Evolutionary conservation across 2,329 filamentous ascomycete species (phyloP), one percentile per base, ranked within the genome.

Genomic region (Ilyonectria destructans): DNA sequence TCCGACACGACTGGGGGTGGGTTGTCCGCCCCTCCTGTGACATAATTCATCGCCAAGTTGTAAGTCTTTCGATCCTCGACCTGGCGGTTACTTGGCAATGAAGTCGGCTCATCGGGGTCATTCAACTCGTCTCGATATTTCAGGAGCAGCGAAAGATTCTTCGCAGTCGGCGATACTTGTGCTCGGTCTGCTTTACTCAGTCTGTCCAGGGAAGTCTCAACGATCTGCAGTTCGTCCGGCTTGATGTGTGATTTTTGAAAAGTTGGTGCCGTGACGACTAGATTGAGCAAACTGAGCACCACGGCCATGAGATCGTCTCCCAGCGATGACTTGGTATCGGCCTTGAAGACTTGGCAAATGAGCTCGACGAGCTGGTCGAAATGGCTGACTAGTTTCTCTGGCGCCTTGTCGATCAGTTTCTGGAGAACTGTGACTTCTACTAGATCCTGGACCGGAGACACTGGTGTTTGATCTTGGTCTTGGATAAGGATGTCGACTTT

Each of bases 1-100:
- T 93, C 90, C 0, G 88, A 88, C 3, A 90, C 86, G n/a, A 93
- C 89, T 0, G 91, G 91, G 1, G 91, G 86, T 1, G 90, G 90
- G 2, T 88, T 90, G 69, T 92, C 90, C 4, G 82, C 78, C 23
- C 86, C 83, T 33, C 80, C 77, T 1, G 87, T 89, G 54, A 92
- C 88, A 78, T 92, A 93, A 12, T 86, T 88, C 74, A 92, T 83
- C 2, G 90, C 90, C 17, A 92, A 82, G 61, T 82, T 85, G 74
- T 92, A 91, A 2, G 85, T 88, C 71, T 88, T 90, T 13, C 87
- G 85, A 73, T 92, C 90, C 73, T 92, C 89, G 15, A 87, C 74
- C 61, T 88, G 85, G 26, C 85, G 84, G 56, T 84, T 80, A 4
- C 82, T 85, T 6, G 82, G 84, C 7, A 79, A 79, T 1, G 82